A percentile compares a stretch with the other conserved stretches of the same genome.
phyloP scores from a whole-genome alignment of 306 rosid species.

The Fagus crenata region DNA sequence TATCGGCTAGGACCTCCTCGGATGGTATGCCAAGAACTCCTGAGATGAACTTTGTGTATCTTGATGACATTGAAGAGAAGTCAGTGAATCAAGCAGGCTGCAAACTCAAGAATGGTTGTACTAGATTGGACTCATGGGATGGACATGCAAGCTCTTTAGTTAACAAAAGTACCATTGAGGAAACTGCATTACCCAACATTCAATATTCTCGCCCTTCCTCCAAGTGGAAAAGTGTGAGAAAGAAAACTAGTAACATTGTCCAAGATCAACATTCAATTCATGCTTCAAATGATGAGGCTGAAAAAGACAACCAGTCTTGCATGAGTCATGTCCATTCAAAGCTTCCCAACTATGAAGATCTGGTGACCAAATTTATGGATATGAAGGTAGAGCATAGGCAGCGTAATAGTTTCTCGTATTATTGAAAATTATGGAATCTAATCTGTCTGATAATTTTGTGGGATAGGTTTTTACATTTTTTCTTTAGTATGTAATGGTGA shows the following conservation, averaged over 20 bases:
- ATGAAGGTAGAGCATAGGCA: constrained; percentile 10
- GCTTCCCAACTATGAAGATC: constrained; percentile 29
- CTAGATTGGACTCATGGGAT: background rate
- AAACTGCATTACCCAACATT: background rate
- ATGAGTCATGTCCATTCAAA: constrained; percentile 35
- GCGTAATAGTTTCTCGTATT: background rate
- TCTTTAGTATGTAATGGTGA: too few species aligned
- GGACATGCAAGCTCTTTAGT: background rate
- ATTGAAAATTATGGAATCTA: too few species aligned
- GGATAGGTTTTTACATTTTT: too few species aligned
- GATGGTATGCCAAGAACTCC: background rate
- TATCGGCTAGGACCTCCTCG: background rate
- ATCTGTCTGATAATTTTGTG: too few species aligned
- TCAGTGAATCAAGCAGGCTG: background rate
- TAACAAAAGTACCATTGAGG: background rate
- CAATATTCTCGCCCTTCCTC: background rate
- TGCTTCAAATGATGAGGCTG: background rate
- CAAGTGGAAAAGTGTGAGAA: background rate
- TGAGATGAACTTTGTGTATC: background rate
- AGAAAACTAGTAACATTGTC: too few species aligned
- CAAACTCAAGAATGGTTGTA: background rate
- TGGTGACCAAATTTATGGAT: background rate
- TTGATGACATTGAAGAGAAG: background rate
- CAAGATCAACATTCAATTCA: background rate
- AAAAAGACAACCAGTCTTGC: background rate